phyloP scores from a whole-genome alignment of 495 filamentous ascomycete genomes.

The Penicillium dipodomyicola region DNA sequence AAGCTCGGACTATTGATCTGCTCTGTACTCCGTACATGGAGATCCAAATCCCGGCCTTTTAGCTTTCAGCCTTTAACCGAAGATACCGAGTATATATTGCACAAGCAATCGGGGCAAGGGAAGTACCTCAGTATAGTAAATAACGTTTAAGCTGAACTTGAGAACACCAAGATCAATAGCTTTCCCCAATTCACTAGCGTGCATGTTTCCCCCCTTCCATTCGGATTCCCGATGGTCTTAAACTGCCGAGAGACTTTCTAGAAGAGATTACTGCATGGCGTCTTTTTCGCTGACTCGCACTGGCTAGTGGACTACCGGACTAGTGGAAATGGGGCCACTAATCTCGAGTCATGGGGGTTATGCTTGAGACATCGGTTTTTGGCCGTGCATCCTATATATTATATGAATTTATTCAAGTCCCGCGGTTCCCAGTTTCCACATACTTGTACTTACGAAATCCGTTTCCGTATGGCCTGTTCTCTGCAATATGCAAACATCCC shows the following conservation, averaged over 20 bases:
- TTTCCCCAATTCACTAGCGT: background rate
- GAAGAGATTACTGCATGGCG: slow-evolving; percentile 18
- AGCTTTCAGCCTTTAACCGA: slow-evolving; percentile 5
- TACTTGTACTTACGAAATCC: background rate
- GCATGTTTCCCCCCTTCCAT: background rate
- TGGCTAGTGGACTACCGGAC: background rate
- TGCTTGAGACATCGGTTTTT: background rate
- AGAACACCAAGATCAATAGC: background rate
- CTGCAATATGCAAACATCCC: background rate
- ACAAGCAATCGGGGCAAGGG: slow-evolving; percentile 6
- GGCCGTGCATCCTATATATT: background rate
- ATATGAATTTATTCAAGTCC: background rate
- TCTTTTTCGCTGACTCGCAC: background rate
- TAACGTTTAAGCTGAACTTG: background rate
- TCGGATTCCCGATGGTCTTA: background rate
- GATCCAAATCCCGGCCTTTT: background rate
- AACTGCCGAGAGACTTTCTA: slow-evolving; percentile 7
- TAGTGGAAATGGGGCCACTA: slow-evolving; percentile 4
- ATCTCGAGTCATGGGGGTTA: slow-evolving; percentile 19
- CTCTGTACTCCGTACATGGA: background rate
- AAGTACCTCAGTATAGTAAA: too few relatives aligned
- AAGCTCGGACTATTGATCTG: background rate
- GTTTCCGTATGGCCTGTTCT: slow-evolving; percentile 16
- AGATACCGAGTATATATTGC: background rate
- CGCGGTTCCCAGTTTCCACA: background rate